phyloP scores from a whole-genome alignment of 208 protist species.

The Entamoeba histolytica region DNA sequence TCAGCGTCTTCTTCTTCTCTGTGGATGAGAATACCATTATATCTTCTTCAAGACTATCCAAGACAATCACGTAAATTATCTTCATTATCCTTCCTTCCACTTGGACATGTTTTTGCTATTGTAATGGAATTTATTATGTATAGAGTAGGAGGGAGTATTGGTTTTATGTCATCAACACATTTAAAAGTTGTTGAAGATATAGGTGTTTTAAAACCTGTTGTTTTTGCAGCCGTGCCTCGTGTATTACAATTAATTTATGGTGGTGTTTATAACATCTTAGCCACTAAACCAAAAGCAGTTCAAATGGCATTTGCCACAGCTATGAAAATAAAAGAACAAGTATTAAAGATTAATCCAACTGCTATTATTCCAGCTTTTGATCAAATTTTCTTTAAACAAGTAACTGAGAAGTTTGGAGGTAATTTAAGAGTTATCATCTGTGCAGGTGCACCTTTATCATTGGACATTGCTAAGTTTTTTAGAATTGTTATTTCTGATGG shows the following conservation, averaged over 20 bases:
- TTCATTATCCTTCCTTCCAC: background rate
- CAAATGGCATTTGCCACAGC: background rate
- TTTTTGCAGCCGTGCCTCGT: background rate
- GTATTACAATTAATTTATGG: background rate
- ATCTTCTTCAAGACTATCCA: background rate
- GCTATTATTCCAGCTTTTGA: background rate
- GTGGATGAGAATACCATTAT: background rate
- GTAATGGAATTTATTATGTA: background rate
- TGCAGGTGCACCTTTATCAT: background rate
- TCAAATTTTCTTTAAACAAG: background rate
- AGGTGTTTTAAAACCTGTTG: background rate
- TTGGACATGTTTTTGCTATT: conserved; percentile 2
- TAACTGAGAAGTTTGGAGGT: conserved; percentile 10
- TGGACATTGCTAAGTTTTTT: conserved; percentile 6
- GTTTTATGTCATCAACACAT: background rate
- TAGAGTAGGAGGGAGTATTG: background rate
- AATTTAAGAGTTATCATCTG: conserved; percentile 2
- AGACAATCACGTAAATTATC: background rate
- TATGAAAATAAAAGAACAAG: background rate
- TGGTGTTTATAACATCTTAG: background rate
- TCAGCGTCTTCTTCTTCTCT: background rate
- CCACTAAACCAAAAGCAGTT: background rate
- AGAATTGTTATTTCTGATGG: background rate
- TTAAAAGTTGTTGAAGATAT: conserved; percentile 2
- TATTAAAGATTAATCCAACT: background rate